These are phyloP conservation scores for Apophysomyces variabilis DNA, from an alignment of 371 early-diverging fungal genomes.

Conservation along the genomic window DNA sequence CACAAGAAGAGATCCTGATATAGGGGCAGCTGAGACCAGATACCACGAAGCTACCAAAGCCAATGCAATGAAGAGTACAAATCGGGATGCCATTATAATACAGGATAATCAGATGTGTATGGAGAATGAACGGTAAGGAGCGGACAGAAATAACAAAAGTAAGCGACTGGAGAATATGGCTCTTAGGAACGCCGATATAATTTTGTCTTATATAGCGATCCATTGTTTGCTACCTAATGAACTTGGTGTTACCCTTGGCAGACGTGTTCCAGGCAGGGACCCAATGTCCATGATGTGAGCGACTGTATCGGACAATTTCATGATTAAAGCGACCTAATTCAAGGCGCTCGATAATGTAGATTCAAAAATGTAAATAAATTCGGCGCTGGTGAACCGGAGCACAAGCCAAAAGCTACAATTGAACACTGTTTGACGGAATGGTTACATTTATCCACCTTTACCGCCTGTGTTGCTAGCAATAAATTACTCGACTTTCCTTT, in stretches of 20 bases:
- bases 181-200: background rate
- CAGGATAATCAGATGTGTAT: too few species aligned
- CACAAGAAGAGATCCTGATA: constrained; percentile 19
- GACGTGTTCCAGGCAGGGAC: background rate
- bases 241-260: background rate
- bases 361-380: background rate
- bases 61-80: constrained; percentile 24
- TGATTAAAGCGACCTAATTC: background rate
- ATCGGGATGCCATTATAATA: constrained; percentile 9
- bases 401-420: background rate
- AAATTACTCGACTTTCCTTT: background rate
- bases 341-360: background rate
- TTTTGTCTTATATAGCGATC: background rate
- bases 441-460: background rate
- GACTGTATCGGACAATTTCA: background rate
- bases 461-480: background rate
- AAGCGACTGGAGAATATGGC: background rate
- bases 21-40: constrained; percentile 24
- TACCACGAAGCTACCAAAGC: constrained; percentile 14
- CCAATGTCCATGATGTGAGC: background rate
- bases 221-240: constrained; percentile 3
- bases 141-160: constrained; percentile 1
- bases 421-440: background rate
- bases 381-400: background rate
- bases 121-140: constrained; percentile 16